A percentile compares a stretch with the other conserved stretches of the same genome.
Conservation (phyloP, 139 green algal species). For the Chlorella sp. region DNA sequence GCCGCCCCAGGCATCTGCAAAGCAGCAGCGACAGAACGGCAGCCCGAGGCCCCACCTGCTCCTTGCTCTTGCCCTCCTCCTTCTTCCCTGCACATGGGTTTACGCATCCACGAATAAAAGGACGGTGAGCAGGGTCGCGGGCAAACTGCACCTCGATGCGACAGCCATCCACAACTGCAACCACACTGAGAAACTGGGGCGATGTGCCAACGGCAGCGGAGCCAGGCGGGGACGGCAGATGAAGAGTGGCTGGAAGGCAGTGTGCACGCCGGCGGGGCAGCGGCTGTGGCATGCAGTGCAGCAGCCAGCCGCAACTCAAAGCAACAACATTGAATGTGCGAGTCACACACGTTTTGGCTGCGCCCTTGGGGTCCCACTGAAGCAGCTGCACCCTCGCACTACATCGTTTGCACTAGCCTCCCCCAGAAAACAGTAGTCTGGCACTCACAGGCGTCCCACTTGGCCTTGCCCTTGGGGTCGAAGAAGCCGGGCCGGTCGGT, state of each 20-base stretch:
- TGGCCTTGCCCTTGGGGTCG: conserved; percentile 72
- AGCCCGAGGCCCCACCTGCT: background rate
- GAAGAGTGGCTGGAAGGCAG: background rate
- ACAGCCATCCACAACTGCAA: no score
- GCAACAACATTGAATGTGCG: background rate
- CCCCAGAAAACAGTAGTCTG: conserved; percentile 50
- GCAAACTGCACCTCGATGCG: no score
- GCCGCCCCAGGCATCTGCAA: no score
- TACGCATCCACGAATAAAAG: background rate
- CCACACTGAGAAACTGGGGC: background rate
- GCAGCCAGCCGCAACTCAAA: background rate
- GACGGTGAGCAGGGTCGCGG: background rate
- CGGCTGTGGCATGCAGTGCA: background rate
- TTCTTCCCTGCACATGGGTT: background rate
- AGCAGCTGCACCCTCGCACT: no score
- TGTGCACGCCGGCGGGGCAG: background rate
- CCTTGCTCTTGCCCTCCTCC: conserved; percentile 29
- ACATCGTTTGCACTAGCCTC: conserved; percentile 30
- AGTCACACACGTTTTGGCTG: background rate
- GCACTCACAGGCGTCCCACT: conserved; percentile 78
- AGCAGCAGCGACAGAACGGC: no score
- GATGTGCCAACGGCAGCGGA: no score
- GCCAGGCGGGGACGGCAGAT: background rate
- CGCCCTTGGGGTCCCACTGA: no score
- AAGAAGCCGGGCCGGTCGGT: conserved; percentile 69